A percentile compares a stretch with the other conserved stretches of the same genome.
Evolutionary conservation across 176 grass and related monocot species (phyloP).

Genomic region (Pontederia paniculata): DNA sequence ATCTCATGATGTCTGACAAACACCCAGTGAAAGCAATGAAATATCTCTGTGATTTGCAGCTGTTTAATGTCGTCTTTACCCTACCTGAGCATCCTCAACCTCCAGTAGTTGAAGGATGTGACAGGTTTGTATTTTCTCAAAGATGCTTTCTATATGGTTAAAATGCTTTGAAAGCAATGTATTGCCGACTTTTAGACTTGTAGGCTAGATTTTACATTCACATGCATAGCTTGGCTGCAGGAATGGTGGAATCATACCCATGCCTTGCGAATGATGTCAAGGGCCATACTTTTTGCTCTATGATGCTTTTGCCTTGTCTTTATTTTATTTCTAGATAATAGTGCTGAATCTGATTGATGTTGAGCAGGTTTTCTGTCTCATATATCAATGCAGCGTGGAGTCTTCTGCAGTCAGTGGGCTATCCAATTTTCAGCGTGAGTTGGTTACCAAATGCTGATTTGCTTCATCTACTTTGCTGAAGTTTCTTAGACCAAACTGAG

Average conservation of each 20-base stretch:
- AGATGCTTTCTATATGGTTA: neutral
- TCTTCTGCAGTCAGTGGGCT: slow-evolving; percentile 55
- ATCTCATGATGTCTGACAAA: slow-evolving; percentile 89
- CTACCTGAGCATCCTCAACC: slow-evolving; percentile 43
- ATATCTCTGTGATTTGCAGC: slow-evolving; percentile 49
- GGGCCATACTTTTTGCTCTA: neutral
- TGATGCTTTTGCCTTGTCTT: neutral
- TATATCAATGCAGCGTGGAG: slow-evolving; percentile 76
- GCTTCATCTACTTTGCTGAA: neutral
- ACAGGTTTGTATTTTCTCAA: slow-evolving; percentile 35
- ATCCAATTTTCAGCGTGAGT: slow-evolving; percentile 44
- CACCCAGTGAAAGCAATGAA: slow-evolving; percentile 61
- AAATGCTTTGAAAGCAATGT: no score
- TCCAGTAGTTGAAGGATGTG: slow-evolving; percentile 47
- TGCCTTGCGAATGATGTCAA: no score
- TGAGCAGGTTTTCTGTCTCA: slow-evolving; percentile 48
- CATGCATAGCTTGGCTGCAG: no score
- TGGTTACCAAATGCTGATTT: slow-evolving; percentile 24
- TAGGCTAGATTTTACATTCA: no score
- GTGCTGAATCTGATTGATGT: neutral
- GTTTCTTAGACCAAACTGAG: neutral
- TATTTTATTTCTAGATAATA: neutral
- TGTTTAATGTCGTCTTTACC: slow-evolving; percentile 82
- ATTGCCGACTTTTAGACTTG: no score
- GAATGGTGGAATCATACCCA: no score